These are phyloP conservation scores for Lactifluus subvellereus DNA, from an alignment of 768 basidiomycete genomes.

Conservation along the genomic window DNA sequence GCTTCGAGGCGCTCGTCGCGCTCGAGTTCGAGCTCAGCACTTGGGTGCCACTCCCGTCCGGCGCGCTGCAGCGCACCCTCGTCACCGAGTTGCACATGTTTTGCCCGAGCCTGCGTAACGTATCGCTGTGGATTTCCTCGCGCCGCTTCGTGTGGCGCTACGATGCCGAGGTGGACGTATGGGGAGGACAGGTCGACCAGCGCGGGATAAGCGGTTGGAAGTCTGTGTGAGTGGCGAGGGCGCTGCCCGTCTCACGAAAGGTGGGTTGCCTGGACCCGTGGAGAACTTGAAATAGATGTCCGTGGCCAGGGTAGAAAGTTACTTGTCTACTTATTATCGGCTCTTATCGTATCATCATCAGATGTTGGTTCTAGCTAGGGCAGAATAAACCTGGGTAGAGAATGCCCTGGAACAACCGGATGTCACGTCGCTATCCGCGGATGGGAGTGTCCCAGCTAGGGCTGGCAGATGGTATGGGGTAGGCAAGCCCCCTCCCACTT, in stretches of 20 bases:
- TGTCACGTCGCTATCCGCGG: no score
- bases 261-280: neutral
- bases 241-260: no score
- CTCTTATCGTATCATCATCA: neutral
- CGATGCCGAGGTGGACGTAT: constrained; percentile 22
- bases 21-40: constrained; percentile 36
- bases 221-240: neutral
- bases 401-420: neutral
- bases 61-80: constrained; percentile 33
- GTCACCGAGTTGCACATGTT: constrained; percentile 37
- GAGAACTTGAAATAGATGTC: neutral
- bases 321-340: neutral
- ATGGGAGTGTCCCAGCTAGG: no score
- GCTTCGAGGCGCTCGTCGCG: constrained; percentile 32
- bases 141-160: constrained; percentile 27
- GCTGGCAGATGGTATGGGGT: no score
- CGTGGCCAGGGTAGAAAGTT: neutral
- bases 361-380: neutral
- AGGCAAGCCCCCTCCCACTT: no score
- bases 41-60: constrained; percentile 33
- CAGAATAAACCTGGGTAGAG: neutral
- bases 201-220: constrained; percentile 3
- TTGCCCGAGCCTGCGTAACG: constrained; percentile 32
- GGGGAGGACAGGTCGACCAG: constrained; percentile 15
- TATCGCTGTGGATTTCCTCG: constrained; percentile 33